phyloP scores from a whole-genome alignment of 1,139 yeast species.

The Arxiozyma slooffiae region DNA sequence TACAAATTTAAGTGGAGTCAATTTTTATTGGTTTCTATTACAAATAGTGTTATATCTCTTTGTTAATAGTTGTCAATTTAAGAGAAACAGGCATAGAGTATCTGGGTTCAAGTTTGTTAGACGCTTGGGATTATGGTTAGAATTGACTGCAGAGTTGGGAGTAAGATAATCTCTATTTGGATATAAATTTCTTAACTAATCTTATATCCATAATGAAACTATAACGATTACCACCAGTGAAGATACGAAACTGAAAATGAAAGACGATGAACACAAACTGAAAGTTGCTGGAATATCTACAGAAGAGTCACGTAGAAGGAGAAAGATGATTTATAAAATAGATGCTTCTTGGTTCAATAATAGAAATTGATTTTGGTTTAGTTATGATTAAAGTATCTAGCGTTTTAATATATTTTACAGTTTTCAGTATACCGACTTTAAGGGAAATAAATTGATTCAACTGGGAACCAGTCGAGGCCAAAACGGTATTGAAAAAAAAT shows the following conservation, averaged over 20 bases:
- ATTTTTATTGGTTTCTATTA: no score
- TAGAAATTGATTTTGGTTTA: conserved; percentile 19
- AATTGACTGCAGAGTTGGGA: neutral
- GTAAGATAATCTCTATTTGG: neutral
- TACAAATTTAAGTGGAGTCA: neutral
- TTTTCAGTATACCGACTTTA: conserved; percentile 13
- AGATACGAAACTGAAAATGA: neutral
- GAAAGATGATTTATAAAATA: conserved; percentile 11
- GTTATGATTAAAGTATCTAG: conserved; percentile 18
- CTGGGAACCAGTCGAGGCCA: conserved; percentile 4
- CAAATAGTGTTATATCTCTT: neutral
- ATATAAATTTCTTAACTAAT: neutral
- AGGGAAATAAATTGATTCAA: conserved; percentile 6
- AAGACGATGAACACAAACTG: neutral
- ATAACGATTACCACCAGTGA: neutral
- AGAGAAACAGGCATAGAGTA: neutral
- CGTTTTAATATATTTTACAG: conserved; percentile 13
- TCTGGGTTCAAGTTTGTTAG: neutral
- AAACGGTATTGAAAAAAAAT: conserved; percentile 3
- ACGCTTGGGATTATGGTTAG: neutral
- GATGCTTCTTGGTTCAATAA: conserved; percentile 19
- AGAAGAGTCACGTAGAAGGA: neutral
- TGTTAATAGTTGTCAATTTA: neutral
- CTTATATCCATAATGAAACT: neutral
- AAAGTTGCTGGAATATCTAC: neutral